phyloP scores from a whole-genome alignment of 1,139 yeast species.

The Scheffersomyces insectosa region DNA sequence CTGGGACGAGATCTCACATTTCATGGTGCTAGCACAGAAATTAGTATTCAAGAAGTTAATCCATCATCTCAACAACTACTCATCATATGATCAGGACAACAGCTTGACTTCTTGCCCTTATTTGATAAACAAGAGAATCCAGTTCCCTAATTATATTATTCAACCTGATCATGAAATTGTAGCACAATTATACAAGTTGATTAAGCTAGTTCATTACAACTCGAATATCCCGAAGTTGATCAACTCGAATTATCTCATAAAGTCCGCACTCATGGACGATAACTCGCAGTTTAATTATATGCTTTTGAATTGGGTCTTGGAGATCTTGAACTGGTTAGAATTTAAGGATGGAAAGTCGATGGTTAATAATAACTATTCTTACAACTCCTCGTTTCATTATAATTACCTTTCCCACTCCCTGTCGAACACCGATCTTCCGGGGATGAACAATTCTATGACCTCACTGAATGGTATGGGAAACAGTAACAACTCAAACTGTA shows the following conservation, averaged over 20 bases:
- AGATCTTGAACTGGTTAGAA: constrained; percentile 61
- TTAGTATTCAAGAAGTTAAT: constrained; percentile 38
- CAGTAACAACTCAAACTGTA: constrained; percentile 6
- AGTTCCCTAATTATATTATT: constrained; percentile 36
- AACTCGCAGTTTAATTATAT: constrained; percentile 11
- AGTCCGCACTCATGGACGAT: constrained; percentile 11
- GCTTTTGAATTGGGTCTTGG: constrained; percentile 56
- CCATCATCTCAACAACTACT: constrained; percentile 12
- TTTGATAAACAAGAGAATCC: constrained; percentile 38
- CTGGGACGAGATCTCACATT: constrained; percentile 51
- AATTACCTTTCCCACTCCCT: not conserved
- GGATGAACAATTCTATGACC: constrained; percentile 3
- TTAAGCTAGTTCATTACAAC: constrained; percentile 40
- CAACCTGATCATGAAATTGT: constrained; percentile 47
- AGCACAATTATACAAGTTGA: constrained; percentile 32
- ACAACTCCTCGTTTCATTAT: constrained; percentile 7
- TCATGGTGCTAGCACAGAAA: constrained; percentile 39
- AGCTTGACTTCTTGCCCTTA: constrained; percentile 19
- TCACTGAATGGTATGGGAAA: constrained; percentile 1
- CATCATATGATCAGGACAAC: not conserved
- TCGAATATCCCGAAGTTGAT: constrained; percentile 50
- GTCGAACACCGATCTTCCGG: constrained; percentile 5
- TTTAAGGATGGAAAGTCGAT: constrained; percentile 53
- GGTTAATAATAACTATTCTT: constrained; percentile 4
- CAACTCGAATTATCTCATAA: constrained; percentile 35